Percentiles rank a stretch among this genome's conserved stretches.
Evolutionary conservation across 1,139 yeast species (phyloP).

Genomic region (Diutina pseudorugosa): DNA sequence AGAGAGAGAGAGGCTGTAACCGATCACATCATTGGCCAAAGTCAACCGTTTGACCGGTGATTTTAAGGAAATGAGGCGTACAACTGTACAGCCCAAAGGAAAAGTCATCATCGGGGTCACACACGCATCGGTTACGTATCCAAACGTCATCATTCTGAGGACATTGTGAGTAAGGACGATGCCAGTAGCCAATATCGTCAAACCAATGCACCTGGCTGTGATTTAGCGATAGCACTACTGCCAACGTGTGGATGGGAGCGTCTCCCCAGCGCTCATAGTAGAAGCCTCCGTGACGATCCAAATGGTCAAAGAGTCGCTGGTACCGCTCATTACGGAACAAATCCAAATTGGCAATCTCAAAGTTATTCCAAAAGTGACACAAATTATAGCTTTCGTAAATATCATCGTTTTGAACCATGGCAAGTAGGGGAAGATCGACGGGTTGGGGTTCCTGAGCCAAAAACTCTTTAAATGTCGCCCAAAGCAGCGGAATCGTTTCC

Average conservation of each 20-base stretch:
- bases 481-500: slow-evolving; percentile 46
- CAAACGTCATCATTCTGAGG: slow-evolving; percentile 18
- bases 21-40: not conserved
- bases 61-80: slow-evolving; percentile 15
- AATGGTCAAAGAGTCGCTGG: slow-evolving; percentile 50
- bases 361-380: slow-evolving; percentile 92
- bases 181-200: slow-evolving; percentile 74
- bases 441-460: not conserved
- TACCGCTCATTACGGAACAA: slow-evolving; percentile 67
- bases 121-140: slow-evolving; percentile 15
- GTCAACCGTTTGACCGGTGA: not conserved
- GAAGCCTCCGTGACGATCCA: slow-evolving; percentile 76
- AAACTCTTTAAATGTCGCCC: slow-evolving; percentile 24
- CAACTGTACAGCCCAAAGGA: slow-evolving; percentile 19
- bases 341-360: slow-evolving; percentile 70
- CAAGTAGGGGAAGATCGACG: slow-evolving; percentile 5
- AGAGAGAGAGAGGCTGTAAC: too few species aligned
- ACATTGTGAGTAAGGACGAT: slow-evolving; percentile 50
- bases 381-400: slow-evolving; percentile 56
- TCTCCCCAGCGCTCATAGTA: slow-evolving; percentile 96
- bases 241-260: slow-evolving; percentile 84
- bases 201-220: slow-evolving; percentile 63
- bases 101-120: slow-evolving; percentile 22
- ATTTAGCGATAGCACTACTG: slow-evolving; percentile 61
- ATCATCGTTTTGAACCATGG: slow-evolving; percentile 24